Conservation (phyloP, 31 red algal genomes). For the Bonnemaisonia californica region DNA sequence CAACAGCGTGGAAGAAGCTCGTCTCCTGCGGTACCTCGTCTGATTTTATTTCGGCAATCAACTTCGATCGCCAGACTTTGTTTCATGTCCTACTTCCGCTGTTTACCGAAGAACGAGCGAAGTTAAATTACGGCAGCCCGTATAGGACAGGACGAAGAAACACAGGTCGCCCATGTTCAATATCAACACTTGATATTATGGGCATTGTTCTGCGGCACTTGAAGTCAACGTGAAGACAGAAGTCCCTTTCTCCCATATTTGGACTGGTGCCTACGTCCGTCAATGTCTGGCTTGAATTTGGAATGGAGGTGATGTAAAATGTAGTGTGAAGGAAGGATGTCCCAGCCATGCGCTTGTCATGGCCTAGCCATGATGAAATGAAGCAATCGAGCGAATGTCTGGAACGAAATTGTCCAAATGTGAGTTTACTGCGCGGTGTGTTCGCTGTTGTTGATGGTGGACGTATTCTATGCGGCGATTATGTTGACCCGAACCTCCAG, state of each 20-base stretch:
- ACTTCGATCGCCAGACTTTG: neutral
- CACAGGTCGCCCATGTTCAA: neutral
- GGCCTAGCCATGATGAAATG: neutral
- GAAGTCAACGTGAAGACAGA: neutral
- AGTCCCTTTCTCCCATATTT: neutral
- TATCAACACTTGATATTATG: neutral
- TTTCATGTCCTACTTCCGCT: conserved; percentile 9
- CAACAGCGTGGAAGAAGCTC: conserved; percentile 22
- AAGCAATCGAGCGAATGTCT: neutral
- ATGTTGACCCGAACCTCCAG: neutral
- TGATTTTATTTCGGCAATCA: conserved; percentile 32
- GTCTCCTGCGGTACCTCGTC: neutral
- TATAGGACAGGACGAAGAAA: neutral
- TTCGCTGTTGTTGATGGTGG: neutral
- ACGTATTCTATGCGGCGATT: neutral
- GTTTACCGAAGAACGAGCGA: neutral
- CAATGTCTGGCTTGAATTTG: neutral
- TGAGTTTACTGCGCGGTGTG: neutral
- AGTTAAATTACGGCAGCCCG: neutral
- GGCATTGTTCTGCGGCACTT: neutral
- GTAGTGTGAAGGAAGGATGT: neutral
- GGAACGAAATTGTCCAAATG: neutral
- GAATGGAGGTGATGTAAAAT: neutral
- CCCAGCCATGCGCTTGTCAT: neutral
- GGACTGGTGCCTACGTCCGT: neutral